These are phyloP conservation scores for Gossypium davidsonii DNA, from an alignment of 441 rosid genomes.

Conservation along the genomic window DNA sequence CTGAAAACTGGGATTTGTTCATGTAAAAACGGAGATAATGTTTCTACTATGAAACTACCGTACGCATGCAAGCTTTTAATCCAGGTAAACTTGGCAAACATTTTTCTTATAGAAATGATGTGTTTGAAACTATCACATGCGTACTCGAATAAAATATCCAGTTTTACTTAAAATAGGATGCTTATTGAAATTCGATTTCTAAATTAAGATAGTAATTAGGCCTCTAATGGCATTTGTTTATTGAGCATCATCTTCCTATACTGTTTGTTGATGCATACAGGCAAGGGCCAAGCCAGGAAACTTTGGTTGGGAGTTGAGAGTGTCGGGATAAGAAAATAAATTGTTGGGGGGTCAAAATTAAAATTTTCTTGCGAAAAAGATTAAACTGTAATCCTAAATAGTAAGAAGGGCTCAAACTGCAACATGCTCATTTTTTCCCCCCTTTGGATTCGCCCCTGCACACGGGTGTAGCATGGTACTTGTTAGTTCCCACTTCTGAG, in stretches of 20 bases:
- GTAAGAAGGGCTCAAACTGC: too few species aligned
- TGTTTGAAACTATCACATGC: neutral
- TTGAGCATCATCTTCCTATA: neutral
- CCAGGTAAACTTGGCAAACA: slow-evolving; percentile 41
- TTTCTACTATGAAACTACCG: slow-evolving; percentile 79
- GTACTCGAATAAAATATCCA: neutral
- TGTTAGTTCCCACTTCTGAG: neutral
- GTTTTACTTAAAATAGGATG: neutral
- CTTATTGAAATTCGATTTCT: neutral
- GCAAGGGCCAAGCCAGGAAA: too few species aligned
- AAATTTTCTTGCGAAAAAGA: too few species aligned
- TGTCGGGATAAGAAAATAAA: too few species aligned
- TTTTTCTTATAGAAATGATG: neutral
- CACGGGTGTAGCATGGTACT: neutral
- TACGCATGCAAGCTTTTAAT: slow-evolving; percentile 93
- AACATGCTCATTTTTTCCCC: too few species aligned
- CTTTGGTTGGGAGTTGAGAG: too few species aligned
- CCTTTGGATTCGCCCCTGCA: too few species aligned
- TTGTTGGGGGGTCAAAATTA: too few species aligned
- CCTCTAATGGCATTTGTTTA: neutral
- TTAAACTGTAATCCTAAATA: too few species aligned
- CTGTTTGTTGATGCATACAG: neutral
- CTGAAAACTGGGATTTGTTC: slow-evolving; percentile 69
- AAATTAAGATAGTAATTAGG: neutral
- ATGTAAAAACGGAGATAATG: slow-evolving; percentile 75